A percentile compares a stretch with the other conserved stretches of the same genome.
Conservation (phyloP, 441 rosid species). For the Manihot esculenta region DNA sequence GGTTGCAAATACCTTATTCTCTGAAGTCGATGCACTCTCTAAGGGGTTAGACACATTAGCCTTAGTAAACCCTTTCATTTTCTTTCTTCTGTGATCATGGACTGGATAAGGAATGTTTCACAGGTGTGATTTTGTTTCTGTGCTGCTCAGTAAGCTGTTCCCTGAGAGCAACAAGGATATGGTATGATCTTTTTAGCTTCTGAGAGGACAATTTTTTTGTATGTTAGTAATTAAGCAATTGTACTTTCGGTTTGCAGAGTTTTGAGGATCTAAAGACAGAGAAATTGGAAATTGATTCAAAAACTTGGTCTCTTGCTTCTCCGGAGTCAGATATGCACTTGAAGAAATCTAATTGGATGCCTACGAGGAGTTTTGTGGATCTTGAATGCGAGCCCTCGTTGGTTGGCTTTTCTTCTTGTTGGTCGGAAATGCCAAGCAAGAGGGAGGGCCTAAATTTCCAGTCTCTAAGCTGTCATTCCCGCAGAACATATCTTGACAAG, state of each 20-base stretch:
- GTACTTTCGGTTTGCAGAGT: constrained; percentile 31
- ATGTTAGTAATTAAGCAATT: constrained; percentile 18
- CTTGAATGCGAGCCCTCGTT: constrained; percentile 28
- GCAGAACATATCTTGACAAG: constrained; percentile 23
- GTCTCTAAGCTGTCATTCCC: constrained; percentile 28
- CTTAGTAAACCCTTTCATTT: constrained; percentile 12
- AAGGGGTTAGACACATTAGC: constrained; percentile 47
- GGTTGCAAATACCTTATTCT: constrained; percentile 44
- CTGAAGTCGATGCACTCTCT: constrained; percentile 44
- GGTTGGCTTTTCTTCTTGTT: constrained; percentile 26
- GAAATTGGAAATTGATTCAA: constrained; percentile 23
- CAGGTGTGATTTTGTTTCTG: constrained; percentile 55
- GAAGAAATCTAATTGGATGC: constrained; percentile 25
- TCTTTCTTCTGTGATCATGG: constrained; percentile 27
- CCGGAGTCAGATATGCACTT: constrained; percentile 22
- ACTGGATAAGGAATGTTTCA: constrained; percentile 24
- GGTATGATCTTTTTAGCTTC: constrained; percentile 36
- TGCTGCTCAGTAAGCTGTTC: constrained; percentile 52
- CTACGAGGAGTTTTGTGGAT: constrained; percentile 31
- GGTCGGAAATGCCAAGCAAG: constrained; percentile 31
- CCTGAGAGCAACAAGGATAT: constrained; percentile 41
- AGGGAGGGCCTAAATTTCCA: constrained; percentile 24
- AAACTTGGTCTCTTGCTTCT: constrained; percentile 28
- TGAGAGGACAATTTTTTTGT: constrained; percentile 19
- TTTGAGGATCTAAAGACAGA: constrained; percentile 25